Base-by-base conservation (phyloP, 1,284 basidiomycete species). In the Neonothopanus nambi region DNA sequence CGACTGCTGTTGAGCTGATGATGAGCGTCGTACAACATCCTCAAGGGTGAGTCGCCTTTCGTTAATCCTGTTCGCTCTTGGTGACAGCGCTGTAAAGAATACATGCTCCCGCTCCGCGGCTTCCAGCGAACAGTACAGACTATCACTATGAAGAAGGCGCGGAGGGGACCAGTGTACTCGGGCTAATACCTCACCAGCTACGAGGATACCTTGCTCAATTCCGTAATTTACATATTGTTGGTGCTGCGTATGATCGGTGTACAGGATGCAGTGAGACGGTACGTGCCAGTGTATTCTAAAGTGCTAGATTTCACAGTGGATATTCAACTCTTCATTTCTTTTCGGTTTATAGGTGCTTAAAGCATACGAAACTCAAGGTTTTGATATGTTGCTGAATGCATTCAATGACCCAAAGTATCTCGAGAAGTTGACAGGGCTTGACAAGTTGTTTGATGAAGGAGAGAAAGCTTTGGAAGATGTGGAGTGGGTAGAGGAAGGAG, bases 11-110 rank as follows among this genome's bases (percentile, higher is more conserved):
- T 0, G 97, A 99, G 65, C 75, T 99, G 6, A 81, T 99, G 33
- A 87, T 93, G 0, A 93, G 94, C 0, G 71, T 97, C 0, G 61
- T 98, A 18, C 95, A 98, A 64, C 95, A 98, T 73, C 91, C 93
- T 0, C 76, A 86, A 18, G 90, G 92, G 93, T 94, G 65, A 50
- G 81, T 71, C 9, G 55, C 11, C 33, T 53, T 46, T 28, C 35
- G 18, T n/a, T n/a, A n/a, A n/a, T n/a, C n/a, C n/a, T n/a, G n/a
- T n/a, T n/a, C n/a, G n/a, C n/a, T n/a, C n/a, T n/a, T n/a, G n/a
- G n/a, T n/a, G n/a, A n/a, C n/a, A n/a, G n/a, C 35, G 17, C 39
- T 36, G 12, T 33, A 3, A 33, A 33, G 30, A 33, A 13, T 33
- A 13, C 13, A 33, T 38, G 88, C 89, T 0, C 81, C 85, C 0